Evolutionary conservation across 495 filamentous ascomycete genomes (phyloP).

Genomic region (Aspergillus ellipticus): DNA sequence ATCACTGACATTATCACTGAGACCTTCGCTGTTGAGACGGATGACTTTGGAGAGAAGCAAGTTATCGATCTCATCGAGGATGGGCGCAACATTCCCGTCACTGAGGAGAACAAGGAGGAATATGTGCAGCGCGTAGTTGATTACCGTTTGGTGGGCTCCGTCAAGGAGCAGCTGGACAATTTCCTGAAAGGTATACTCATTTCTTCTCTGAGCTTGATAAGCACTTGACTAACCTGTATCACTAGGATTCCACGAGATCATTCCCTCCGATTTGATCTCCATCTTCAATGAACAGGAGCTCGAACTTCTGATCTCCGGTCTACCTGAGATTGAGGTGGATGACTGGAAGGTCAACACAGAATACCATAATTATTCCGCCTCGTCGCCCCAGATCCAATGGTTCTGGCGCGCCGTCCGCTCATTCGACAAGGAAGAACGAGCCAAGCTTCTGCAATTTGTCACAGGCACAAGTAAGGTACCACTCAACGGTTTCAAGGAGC

Average conservation of each 20-base stretch:
- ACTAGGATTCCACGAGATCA: constrained; percentile 94
- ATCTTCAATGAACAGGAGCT: constrained; percentile 99
- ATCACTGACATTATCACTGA: constrained; percentile 99
- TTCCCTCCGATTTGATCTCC: constrained; percentile 86
- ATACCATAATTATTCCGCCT: constrained; percentile 95
- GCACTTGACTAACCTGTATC: constrained; percentile 18
- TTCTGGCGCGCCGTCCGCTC: constrained; percentile 98
- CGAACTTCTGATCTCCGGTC: constrained; percentile 91
- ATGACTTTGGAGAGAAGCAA: constrained; percentile 85
- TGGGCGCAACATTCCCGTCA: constrained; percentile 88
- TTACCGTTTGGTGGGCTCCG: constrained; percentile 83
- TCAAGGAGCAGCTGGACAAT: constrained; percentile 88
- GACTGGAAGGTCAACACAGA: constrained; percentile 99
- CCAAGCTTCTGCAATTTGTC: constrained; percentile 96
- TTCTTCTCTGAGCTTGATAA: constrained; percentile 2
- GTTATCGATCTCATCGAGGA: constrained; percentile 83
- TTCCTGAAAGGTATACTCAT: constrained; percentile 77
- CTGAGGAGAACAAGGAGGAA: constrained; percentile 97
- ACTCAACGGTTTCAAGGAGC: constrained; percentile 97
- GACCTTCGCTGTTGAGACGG: constrained; percentile 89
- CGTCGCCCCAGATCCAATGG: constrained; percentile 97
- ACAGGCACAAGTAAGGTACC: constrained; percentile 98
- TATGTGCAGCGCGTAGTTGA: constrained; percentile 94
- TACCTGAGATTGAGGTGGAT: constrained; percentile 95
- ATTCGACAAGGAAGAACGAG: constrained; percentile 98